phyloP scores from a whole-genome alignment of 2,329 filamentous ascomycete genomes.

The Arachnopeziza araneosa region DNA sequence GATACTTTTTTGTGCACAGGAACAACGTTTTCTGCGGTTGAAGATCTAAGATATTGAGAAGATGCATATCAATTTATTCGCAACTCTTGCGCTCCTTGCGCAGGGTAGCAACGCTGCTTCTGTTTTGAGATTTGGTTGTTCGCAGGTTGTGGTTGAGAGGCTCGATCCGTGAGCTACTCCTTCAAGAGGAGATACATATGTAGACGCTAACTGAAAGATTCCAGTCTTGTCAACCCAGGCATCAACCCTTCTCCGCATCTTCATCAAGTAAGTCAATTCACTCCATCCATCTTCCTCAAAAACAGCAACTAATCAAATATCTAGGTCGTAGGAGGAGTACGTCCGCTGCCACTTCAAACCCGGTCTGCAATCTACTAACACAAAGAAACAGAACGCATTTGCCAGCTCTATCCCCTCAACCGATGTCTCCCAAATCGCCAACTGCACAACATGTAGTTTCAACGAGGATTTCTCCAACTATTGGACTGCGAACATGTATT shows the following conservation, averaged over 20 bases:
- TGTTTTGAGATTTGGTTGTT: not conserved
- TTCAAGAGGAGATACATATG: not conserved
- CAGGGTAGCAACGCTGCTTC: not conserved
- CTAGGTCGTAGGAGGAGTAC: slow-evolving; percentile 3
- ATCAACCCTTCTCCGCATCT: slow-evolving; percentile 17
- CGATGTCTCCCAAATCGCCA: not conserved
- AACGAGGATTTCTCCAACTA: slow-evolving; percentile 24
- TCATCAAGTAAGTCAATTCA: slow-evolving; percentile 22
- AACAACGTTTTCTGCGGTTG: too few species aligned
- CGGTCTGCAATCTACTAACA: not conserved
- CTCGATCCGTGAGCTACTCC: not conserved
- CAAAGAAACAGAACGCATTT: not conserved
- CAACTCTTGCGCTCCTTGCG: not conserved
- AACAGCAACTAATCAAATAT: not conserved
- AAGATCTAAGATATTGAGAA: not conserved
- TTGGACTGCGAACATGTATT: slow-evolving; percentile 25
- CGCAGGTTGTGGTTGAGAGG: not conserved
- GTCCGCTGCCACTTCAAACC: not conserved
- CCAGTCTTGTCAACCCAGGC: not conserved
- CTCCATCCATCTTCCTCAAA: not conserved
- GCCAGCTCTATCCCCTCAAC: not conserved
- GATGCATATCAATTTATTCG: not conserved
- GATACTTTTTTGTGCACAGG: too few species aligned
- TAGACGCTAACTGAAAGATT: not conserved
- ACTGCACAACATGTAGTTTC: slow-evolving; percentile 17